A percentile compares a stretch with the other conserved stretches of the same genome.
phyloP scores from a whole-genome alignment of 73 alveolate species.

The Tetrahymena thermophila region DNA sequence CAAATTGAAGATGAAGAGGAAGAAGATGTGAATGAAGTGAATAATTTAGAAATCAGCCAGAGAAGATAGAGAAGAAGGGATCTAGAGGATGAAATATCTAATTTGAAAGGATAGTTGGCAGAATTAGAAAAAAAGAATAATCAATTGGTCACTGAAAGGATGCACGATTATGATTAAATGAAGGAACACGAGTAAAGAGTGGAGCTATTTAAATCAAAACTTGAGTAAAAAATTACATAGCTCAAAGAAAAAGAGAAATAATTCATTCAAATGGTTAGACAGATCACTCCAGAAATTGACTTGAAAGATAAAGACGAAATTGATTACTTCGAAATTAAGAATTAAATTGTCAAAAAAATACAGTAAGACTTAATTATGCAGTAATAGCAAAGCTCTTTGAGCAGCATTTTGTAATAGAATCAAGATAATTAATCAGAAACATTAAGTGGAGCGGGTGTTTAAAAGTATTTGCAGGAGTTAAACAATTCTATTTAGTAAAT shows the following conservation, averaged over 20 bases:
- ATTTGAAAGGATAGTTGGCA: neutral
- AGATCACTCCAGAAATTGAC: neutral
- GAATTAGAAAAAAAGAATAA: neutral
- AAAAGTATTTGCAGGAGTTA: neutral
- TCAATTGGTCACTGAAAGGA: neutral
- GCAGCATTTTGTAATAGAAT: neutral
- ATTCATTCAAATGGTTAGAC: neutral
- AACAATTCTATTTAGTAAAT: neutral
- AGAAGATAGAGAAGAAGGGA: neutral
- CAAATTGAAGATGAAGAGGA: neutral
- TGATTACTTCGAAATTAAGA: neutral
- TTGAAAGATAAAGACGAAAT: neutral
- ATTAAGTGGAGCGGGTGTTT: neutral
- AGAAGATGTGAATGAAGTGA: neutral
- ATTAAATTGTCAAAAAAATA: neutral
- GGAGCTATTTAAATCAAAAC: neutral
- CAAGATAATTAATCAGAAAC: neutral
- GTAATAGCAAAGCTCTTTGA: neutral
- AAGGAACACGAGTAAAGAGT: neutral
- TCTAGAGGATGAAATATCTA: neutral
- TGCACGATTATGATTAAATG: neutral
- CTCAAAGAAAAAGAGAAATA: neutral
- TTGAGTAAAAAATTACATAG: neutral
- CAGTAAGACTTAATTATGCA: neutral
- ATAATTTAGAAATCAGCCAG: neutral